Evolutionary conservation across 2,329 filamentous ascomycete genomes (phyloP), one percentile per base, ranked within the genome.

Genomic region (Pezicula radicicola): DNA sequence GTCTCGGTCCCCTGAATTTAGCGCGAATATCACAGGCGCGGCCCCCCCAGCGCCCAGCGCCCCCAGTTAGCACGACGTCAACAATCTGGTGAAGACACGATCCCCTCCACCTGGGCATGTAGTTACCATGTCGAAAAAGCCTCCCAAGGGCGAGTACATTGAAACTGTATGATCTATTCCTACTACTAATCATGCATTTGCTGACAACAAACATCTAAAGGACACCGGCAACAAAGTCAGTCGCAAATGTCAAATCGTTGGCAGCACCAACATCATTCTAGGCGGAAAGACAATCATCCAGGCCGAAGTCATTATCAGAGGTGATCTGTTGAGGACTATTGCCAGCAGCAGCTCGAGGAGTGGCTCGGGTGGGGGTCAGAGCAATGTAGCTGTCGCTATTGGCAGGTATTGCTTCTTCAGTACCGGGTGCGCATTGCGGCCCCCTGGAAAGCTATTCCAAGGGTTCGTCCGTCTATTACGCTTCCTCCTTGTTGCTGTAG

Each of bases 171-270:
- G 80, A 56, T n/a, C 35, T 16, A 18, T 12, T 12, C 18, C 9
- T 35, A 36, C 8, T 18, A 4, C 6, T 13, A 16, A 12, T 10
- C 30, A 27, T 35, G 16, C 49, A 39, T 12, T 51, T 46, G 45
- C 53, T 57, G 18, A 57, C 48, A n/a, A n/a, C n/a, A n/a, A 28
- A 18, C 35, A 21, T 10, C 25, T 40, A 16, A 61, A 96, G 92
- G 93, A 97, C 73, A 96, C 92, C 3, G 94, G 94, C 60, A 99
- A 99, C 81, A 97, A 97, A 75, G 94, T 99, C 64, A 93, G 92
- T 37, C 90, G 94, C 60, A 91, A 91, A 61, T 89, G 91, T 56
- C 86, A 88, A 67, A 90, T 99, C 62, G 89, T 96, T 65, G 94
- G 94, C 64, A 97, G 93, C 19, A 91, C 96, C 63, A 96, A 97